Percentiles rank a stretch among this genome's conserved stretches.
Evolutionary conservation across 805 yeast species (phyloP).

Genomic region (Starmerella riodocensis): DNA sequence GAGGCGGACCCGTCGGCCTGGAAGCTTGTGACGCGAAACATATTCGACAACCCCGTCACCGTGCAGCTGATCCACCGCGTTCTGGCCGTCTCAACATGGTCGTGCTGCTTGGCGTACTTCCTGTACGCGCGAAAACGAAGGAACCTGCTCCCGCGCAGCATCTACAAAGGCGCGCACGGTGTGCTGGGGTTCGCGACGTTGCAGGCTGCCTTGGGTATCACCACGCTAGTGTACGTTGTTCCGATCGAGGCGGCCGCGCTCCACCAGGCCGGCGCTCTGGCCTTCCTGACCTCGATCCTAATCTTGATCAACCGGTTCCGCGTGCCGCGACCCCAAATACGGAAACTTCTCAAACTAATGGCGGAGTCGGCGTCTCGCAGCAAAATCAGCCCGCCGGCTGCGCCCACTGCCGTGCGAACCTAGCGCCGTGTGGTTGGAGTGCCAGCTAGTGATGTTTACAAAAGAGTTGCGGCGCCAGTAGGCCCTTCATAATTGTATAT

Average conservation of each 20-base stretch:
- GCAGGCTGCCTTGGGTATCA: conserved; percentile 78
- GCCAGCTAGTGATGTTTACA: too few species aligned
- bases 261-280: conserved; percentile 95
- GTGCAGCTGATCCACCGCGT: conserved; percentile 87
- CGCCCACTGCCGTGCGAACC: too few species aligned
- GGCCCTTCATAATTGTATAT: too few species aligned
- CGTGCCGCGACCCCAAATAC: conserved; percentile 36
- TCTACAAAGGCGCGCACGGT: conserved; percentile 34
- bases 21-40: conserved; percentile 51
- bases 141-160: conserved; percentile 35
- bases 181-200: conserved; percentile 72
- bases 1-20: conserved; percentile 32
- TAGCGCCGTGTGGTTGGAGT: too few species aligned
- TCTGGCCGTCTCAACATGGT: conserved; percentile 70
- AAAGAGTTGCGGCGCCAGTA: too few species aligned
- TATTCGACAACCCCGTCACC: conserved; percentile 89
- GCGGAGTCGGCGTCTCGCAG: conserved; percentile 12
- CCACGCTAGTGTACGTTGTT: conserved; percentile 73
- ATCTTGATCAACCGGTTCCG: conserved; percentile 45
- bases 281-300: conserved; percentile 68
- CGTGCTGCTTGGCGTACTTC: conserved; percentile 56
- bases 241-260: conserved; percentile 89
- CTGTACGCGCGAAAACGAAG: conserved; percentile 49
- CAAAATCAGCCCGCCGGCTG: too few species aligned
- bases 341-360: conserved; percentile 18